A percentile compares a stretch with the other conserved stretches of the same genome.
Conservation (phyloP, 139 green algal species). For the Dunaliella primolecta region DNA sequence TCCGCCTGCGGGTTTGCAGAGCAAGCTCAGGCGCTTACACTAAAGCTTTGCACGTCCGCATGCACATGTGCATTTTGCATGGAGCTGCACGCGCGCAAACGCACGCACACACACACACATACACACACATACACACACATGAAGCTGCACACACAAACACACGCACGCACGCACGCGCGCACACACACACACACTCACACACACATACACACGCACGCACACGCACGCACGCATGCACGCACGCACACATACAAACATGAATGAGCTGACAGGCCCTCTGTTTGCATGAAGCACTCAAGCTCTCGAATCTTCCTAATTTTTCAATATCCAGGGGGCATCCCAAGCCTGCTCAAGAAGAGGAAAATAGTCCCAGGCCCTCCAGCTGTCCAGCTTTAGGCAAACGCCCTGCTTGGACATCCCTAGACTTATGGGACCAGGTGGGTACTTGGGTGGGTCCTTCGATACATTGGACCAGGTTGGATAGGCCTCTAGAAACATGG, state of each 20-base stretch:
- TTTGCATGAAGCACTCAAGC: neutral
- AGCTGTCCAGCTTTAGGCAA: neutral
- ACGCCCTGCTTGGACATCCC: neutral
- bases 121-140: neutral
- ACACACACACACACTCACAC: neutral
- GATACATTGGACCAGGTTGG: too few relatives aligned
- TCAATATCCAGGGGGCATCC: neutral
- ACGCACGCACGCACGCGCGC: neutral
- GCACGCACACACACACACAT: neutral
- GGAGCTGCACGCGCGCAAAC: neutral
- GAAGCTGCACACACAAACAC: neutral
- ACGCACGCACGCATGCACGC: neutral
- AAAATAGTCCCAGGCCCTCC: neutral
- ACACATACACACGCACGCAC: neutral
- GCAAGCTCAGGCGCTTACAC: too few relatives aligned
- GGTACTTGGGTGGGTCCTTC: too few relatives aligned
- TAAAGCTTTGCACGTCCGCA: neutral
- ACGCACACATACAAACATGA: neutral
- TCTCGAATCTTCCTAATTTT: too few relatives aligned
- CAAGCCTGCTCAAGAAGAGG: neutral
- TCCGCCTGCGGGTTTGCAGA: too few relatives aligned
- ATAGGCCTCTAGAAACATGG: too few relatives aligned
- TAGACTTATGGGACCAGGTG: neutral
- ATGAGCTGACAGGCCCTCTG: neutral
- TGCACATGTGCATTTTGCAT: neutral